These are phyloP conservation scores for Penicillium lividum DNA, from an alignment of 495 filamentous ascomycete genomes.

Conservation along the genomic window DNA sequence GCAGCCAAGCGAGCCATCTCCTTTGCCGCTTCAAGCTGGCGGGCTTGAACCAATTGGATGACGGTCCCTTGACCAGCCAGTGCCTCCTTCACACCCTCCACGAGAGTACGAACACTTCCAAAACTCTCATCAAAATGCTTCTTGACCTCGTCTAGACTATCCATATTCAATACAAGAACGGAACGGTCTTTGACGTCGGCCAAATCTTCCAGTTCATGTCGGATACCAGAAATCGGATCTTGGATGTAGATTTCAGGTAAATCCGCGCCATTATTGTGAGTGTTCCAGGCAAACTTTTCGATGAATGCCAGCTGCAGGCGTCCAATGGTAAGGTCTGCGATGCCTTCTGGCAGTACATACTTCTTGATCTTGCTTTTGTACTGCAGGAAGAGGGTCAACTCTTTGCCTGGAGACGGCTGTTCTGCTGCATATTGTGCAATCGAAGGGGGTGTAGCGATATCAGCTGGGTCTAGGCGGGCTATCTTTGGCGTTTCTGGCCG, in stretches of 20 bases:
- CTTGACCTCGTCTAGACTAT: constrained; percentile 95
- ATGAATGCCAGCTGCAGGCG: constrained; percentile 96
- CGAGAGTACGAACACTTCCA: constrained; percentile 71
- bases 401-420: constrained; percentile 77
- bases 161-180: constrained; percentile 90
- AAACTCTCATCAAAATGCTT: constrained; percentile 92
- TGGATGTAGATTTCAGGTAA: constrained; percentile 97
- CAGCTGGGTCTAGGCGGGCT: constrained; percentile 27
- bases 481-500: constrained; percentile 40
- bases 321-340: constrained; percentile 78
- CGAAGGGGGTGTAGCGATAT: constrained; percentile 42
- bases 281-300: constrained; percentile 98
- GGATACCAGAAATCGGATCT: constrained; percentile 89
- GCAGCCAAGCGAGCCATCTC: constrained; percentile 83
- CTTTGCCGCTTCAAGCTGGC: constrained; percentile 87
- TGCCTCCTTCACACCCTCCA: constrained; percentile 77
- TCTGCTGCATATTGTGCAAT: constrained; percentile 61
- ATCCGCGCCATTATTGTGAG: constrained; percentile 88
- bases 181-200: constrained; percentile 94
- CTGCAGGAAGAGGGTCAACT: constrained; percentile 93
- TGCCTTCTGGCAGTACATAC: constrained; percentile 82
- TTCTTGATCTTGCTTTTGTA: constrained; percentile 98
- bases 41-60: constrained; percentile 85
- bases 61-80: constrained; percentile 76
- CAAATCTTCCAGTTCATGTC: constrained; percentile 93